These are phyloP conservation scores for Hamamelis virginiana DNA, from an alignment of 164 flowering plant species.

Conservation along the genomic window DNA sequence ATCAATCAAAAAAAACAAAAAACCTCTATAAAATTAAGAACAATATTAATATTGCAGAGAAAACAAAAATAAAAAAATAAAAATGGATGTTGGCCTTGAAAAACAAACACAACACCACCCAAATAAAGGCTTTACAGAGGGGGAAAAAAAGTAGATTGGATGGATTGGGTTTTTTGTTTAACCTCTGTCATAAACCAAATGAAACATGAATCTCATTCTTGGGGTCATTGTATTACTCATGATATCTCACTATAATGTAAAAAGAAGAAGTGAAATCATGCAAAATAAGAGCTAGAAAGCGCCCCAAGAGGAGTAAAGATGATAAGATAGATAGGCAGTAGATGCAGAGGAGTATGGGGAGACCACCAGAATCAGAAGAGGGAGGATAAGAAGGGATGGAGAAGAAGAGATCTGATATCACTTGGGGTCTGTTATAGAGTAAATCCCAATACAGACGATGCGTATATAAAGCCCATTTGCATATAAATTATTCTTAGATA, in stretches of 20 bases:
- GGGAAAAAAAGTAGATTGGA: too few relatives aligned
- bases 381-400: not conserved
- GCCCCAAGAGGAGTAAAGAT: not conserved
- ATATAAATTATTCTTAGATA: conserved; percentile 10
- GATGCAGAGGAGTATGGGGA: too few relatives aligned
- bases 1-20: not conserved
- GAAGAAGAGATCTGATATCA: conserved; percentile 8
- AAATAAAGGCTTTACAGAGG: too few relatives aligned
- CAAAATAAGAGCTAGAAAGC: conserved; percentile 1
- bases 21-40: not conserved
- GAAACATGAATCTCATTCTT: conserved; percentile 37
- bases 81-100: not conserved
- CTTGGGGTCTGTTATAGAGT: conserved; percentile 10
- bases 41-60: too few relatives aligned
- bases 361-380: not conserved
- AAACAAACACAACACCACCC: not conserved
- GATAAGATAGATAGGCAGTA: too few relatives aligned
- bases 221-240: conserved; percentile 70
- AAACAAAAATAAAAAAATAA: not conserved
- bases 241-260: conserved; percentile 8
- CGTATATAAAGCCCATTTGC: conserved; percentile 7
- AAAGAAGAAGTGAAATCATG: not conserved
- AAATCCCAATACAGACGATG: not conserved
- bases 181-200: conserved; percentile 71
- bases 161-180: conserved; percentile 15